Evolutionary conservation across 2,329 filamentous ascomycete genomes (phyloP).

Genomic region (Colletotrichum sp.): DNA sequence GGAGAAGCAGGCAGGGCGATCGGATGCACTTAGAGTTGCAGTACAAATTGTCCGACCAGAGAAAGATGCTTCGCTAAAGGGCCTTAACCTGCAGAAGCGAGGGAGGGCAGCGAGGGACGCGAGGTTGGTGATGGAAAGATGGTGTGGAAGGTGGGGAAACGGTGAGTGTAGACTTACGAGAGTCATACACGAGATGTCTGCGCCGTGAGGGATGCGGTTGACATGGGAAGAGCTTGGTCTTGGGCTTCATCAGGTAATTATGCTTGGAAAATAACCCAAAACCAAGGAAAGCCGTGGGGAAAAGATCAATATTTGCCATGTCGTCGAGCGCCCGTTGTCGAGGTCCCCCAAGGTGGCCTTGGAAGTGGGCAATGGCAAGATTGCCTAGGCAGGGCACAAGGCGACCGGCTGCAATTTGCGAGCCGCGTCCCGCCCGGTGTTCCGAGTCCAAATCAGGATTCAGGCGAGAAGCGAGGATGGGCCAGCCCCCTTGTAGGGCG

Average conservation of each 20-base stretch:
- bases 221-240: neutral
- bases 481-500: neutral
- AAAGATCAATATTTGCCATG: conserved; percentile 2
- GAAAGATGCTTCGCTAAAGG: neutral
- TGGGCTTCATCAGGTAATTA: neutral
- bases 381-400: neutral
- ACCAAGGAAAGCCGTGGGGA: neutral
- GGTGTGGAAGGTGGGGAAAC: neutral
- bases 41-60: neutral
- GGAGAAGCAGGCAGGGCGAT: neutral
- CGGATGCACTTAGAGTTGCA: neutral
- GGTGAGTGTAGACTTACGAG: neutral
- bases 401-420: neutral
- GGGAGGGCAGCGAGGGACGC: neutral
- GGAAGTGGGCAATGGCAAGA: neutral
- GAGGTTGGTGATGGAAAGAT: neutral
- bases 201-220: neutral
- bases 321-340: neutral
- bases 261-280: neutral
- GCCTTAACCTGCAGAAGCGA: neutral
- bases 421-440: conserved; percentile 16
- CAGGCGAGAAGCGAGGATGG: neutral
- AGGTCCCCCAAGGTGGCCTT: neutral
- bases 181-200: neutral
- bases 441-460: conserved; percentile 12